Base-by-base conservation (phyloP, 441 rosid species). In the Croton setiger region DNA sequence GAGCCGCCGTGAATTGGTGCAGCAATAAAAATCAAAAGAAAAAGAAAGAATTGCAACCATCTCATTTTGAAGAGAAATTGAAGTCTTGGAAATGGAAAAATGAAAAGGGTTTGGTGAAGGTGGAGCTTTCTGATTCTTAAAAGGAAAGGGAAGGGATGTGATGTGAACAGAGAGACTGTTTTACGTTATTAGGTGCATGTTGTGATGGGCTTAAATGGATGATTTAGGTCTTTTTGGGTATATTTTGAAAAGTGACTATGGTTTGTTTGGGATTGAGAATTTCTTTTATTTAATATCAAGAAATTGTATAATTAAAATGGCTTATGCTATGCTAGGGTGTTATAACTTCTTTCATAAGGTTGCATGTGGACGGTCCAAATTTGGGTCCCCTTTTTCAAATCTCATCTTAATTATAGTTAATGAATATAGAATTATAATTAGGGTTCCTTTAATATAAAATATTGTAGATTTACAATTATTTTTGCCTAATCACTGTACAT, bases 321-420 rank as follows among this genome's bases (percentile, higher is more conserved):
- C 41, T 37, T 37, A 37, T 57, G 21, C 10, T n/a, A 39, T 13
- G 55, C 21, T 33, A 54, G 62, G 55, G 59, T 23, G 43, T 58
- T 23, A 18, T 61, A 17, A 64, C 81, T 80, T 78, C 37, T 35
- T 54, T 14, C 63, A 0, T 11, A 73, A 68, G 79, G 45, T 68
- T 51, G 64, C 85, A 79, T 69, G 80, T 80, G 83, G 64, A 64
- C 51, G 64, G 75, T 76, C 76, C 80, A 68, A 70, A 60, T 31
- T 48, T 48, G 44, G 17, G 75, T 72, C 60, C 73, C 76, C 62
- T n/a, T n/a, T n/a, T n/a, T n/a, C n/a, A n/a, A n/a, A n/a, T 61
- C 76, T n/a, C 48, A 51, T 35, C 0, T 58, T 17, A 23, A 20
- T 53, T 39, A 10, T 15, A 52, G n/a, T n/a, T n/a, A n/a, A n/a